phyloP scores from a whole-genome alignment of 192 early-diverging fungal species.

The Coemansia sp. region DNA sequence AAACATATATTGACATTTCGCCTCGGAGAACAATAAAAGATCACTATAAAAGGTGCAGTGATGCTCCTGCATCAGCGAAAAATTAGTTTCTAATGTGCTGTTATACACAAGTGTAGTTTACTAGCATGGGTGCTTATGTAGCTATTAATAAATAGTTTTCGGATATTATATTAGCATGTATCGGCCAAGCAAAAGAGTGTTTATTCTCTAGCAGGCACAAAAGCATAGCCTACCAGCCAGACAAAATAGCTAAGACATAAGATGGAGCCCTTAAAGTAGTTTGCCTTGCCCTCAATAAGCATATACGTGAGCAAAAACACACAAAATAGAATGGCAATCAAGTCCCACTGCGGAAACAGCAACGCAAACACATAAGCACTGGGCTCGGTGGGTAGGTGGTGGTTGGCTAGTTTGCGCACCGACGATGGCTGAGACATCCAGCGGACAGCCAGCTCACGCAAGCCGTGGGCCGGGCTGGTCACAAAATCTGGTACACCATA shows the following conservation, averaged over 20 bases:
- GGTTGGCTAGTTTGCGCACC: constrained; percentile 16
- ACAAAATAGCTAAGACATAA: constrained; percentile 83
- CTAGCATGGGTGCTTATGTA: too few relatives aligned
- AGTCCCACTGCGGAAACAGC: constrained; percentile 72
- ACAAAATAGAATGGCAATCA: constrained; percentile 59
- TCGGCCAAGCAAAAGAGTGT: not conserved
- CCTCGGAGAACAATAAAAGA: too few relatives aligned
- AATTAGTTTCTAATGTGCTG: too few relatives aligned
- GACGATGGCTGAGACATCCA: constrained; percentile 10
- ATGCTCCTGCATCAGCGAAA: too few relatives aligned
- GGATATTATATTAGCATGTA: too few relatives aligned
- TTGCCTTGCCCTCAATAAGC: constrained; percentile 91
- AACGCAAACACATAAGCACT: constrained; percentile 60
- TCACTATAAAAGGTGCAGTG: too few relatives aligned
- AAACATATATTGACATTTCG: too few relatives aligned
- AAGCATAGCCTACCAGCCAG: constrained; percentile 77
- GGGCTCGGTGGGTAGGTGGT: constrained; percentile 44
- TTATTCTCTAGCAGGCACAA: constrained; percentile 53
- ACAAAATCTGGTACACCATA: constrained; percentile 54
- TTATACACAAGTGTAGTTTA: too few relatives aligned
- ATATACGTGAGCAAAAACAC: constrained; percentile 84
- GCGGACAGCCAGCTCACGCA: constrained; percentile 17
- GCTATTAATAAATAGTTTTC: too few relatives aligned
- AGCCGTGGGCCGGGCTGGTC: constrained; percentile 6
- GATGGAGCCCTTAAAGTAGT: constrained; percentile 96